These are phyloP conservation scores for Annona squamosa DNA, from an alignment of 164 flowering plant species.

Conservation along the genomic window DNA sequence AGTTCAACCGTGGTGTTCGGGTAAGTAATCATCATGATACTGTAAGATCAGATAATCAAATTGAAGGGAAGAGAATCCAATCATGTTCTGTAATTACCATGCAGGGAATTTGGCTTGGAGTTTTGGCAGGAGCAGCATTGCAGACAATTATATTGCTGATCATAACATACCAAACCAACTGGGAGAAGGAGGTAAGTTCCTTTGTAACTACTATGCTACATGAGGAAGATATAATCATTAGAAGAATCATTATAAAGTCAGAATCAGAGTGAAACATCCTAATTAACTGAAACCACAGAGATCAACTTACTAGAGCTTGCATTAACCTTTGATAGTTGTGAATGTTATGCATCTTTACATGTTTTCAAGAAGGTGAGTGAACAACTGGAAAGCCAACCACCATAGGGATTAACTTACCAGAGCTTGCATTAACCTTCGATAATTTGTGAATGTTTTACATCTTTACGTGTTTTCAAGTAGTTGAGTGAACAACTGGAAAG, in stretches of 20 bases:
- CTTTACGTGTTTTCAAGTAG: background rate
- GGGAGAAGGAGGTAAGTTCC: constrained; percentile 38
- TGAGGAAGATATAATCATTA: background rate
- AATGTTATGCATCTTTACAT: background rate
- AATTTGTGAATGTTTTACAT: background rate
- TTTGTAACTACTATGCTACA: background rate
- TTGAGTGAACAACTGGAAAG: background rate
- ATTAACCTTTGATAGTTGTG: background rate
- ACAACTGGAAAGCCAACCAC: background rate
- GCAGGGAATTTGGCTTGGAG: constrained; percentile 44
- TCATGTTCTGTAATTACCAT: background rate
- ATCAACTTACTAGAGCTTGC: background rate
- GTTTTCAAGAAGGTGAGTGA: background rate
- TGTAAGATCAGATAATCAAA: background rate
- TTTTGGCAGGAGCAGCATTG: constrained; percentile 32
- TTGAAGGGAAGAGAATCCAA: background rate
- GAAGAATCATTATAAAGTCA: background rate
- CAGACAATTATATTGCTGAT: constrained; percentile 30
- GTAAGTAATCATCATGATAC: constrained; percentile 5
- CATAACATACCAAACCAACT: constrained; percentile 30
- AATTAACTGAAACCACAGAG: too few species aligned
- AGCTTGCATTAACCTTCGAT: background rate
- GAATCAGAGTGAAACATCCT: background rate
- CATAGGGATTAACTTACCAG: background rate
- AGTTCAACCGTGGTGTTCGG: constrained; percentile 25